A percentile compares a stretch with the other conserved stretches of the same genome.
Conservation (phyloP, 495 filamentous ascomycete genomes). For the Penicillium chermesinum region DNA sequence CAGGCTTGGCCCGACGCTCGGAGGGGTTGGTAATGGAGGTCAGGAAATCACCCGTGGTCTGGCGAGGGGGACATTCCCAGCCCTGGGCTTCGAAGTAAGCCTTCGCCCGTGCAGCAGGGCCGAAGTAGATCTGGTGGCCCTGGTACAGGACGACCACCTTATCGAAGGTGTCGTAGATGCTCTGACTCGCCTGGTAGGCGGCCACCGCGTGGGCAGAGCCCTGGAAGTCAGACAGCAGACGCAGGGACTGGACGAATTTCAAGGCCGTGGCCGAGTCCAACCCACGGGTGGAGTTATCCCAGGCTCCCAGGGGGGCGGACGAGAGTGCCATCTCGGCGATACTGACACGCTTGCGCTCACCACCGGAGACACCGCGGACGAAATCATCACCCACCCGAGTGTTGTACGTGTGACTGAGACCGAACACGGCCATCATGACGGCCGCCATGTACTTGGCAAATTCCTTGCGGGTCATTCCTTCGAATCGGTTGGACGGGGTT, state of each 20-base stretch:
- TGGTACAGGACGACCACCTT: slow-evolving; percentile 60
- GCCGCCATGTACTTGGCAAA: slow-evolving; percentile 44
- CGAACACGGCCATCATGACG: slow-evolving; percentile 75
- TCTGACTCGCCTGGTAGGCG: slow-evolving; percentile 80
- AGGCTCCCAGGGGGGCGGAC: slow-evolving; percentile 67
- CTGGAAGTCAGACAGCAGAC: slow-evolving; percentile 59
- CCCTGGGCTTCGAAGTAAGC: slow-evolving; percentile 61
- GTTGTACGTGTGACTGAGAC: slow-evolving; percentile 69
- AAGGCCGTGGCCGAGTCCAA: slow-evolving; percentile 75
- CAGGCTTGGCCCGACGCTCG: slow-evolving; percentile 59
- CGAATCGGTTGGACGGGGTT: slow-evolving; percentile 36
- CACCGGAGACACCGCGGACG: slow-evolving; percentile 73
- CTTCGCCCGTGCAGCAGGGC: slow-evolving; percentile 51
- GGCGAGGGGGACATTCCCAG: slow-evolving; percentile 69
- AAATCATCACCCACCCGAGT: slow-evolving; percentile 77
- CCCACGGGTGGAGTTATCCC: slow-evolving; percentile 71
- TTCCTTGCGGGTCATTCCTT: slow-evolving; percentile 37
- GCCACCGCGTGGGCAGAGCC: slow-evolving; percentile 72
- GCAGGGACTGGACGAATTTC: slow-evolving; percentile 67
- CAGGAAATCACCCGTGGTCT: slow-evolving; percentile 75
- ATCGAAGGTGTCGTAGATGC: slow-evolving; percentile 67
- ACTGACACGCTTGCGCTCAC: slow-evolving; percentile 78
- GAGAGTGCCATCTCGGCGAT: slow-evolving; percentile 69
- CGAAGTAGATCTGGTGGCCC: slow-evolving; percentile 63
- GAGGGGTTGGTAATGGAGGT: slow-evolving; percentile 70